Base-by-base conservation (phyloP, 2,329 filamentous ascomycete species). In the Colletotrichum acutatum region DNA sequence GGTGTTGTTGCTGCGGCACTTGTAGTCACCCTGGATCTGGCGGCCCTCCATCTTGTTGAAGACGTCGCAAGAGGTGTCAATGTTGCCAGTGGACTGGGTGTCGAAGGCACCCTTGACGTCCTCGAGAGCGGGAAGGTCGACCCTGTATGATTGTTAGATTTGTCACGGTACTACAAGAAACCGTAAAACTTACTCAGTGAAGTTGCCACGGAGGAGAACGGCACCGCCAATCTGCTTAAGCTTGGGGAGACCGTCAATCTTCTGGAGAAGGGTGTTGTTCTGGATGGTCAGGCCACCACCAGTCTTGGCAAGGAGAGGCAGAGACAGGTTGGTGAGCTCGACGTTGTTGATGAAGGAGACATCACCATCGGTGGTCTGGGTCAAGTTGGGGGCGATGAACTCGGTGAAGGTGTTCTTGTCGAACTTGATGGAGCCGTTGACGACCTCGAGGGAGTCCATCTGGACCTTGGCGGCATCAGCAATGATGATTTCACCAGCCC, bases 361-460 rank as follows among this genome's bases (percentile, higher is more conserved):
- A 73, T 88, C 87, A 75, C 88, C 87, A n/a, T 85, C 80, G 65
- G 89, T 87, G 72, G 94, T 89, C 37, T 84, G 79, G 74, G 93
- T 95, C 78, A 97, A 86, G 87, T 95, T 95, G 75, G 92, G 90
- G 65, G 91, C 90, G 53, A 79, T 76, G 81, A 95, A 89, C 61
- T 80, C 84, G 69, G 83, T 79, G 80, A 96, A 90, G 81, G 88
- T 90, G 90, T 95, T 96, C 80, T 90, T 92, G 86, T 94, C 94
- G 82, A 98, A 94, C 80, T 93, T 93, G 79, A 98, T 88, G 71
- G 95, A 95, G 79, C 92, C 91, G 82, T 93, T 94, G 78, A 98
- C 90, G 64, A 85, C 85, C 77, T 88, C 83, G 68, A 99, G 90
- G 26, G 92, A 91, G 54, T 96, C 95, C 53, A 95, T 87, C 58